Evolutionary conservation across 2,329 filamentous ascomycete species (phyloP), one percentile per base, ranked within the genome.

Genomic region (Epichloe typhina): DNA sequence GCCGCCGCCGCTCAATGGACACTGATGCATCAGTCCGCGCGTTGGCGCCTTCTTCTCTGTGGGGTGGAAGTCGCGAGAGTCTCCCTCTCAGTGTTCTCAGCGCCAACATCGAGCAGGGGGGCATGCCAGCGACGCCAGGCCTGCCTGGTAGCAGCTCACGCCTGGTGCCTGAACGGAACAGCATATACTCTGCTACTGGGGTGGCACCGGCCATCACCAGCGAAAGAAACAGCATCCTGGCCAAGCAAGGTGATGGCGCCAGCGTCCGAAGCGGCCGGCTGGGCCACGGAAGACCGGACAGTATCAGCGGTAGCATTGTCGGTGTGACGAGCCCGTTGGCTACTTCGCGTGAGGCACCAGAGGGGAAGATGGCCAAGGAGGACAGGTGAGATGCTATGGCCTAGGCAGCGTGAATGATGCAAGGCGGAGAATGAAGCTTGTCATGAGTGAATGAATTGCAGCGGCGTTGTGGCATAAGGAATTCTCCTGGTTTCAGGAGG

Each of bases 1-100:
- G 83, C 31, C 82, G 88, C 37, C 79, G 87, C 46, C 79, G 86
- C 53, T 90, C 86, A 33, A 82, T 91, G 67, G 88, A 93, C 64
- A 93, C 88, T 0, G 86, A 93, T 63, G 88, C 88, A 5, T 91
- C 86, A 0, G 86, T 93, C 39, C 84, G 88, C 42, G 88, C 88
- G 2, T 71, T 94, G n/a, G 85, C 88, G 1, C 87, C 87, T 0
- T 88, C 84, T 0, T 90, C 86, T 0, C 73, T 91, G 4, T 93
- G 86, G 74, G 87, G 87, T 43, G 86, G 86, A 42, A 88, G 84
- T 60, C 81, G 86, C 54, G 87, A 93, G 66, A 86, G 82, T 42
- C 73, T 93, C 2, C 87, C 87, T 0, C 72, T 93, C 26, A 89
- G 84, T 60, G 82, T 91, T 5, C 73, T 93, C 37, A 88, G 84